Percentiles rank a stretch among this genome's conserved stretches.
phyloP scores from a whole-genome alignment of 140 eudicot species.

The Anethum foeniculum region DNA sequence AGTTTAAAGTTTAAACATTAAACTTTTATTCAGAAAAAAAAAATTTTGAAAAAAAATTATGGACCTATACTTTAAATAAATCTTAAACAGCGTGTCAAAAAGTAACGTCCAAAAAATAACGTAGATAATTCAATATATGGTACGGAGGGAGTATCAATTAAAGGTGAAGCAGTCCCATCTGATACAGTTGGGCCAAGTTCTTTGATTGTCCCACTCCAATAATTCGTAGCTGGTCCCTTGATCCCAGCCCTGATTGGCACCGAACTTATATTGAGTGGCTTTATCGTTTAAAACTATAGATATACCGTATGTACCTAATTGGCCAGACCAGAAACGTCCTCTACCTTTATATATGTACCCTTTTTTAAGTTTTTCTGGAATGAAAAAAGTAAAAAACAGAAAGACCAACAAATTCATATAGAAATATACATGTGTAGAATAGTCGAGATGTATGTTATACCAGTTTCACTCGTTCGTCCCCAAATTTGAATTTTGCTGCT shows the following conservation, averaged over 20 bases:
- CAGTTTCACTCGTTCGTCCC: not conserved
- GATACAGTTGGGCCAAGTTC: not conserved
- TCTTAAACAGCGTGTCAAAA: no score
- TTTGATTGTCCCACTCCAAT: not conserved
- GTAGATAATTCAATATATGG: no score
- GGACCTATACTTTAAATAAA: no score
- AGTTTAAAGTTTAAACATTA: no score
- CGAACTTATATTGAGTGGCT: not conserved
- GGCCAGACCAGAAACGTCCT: not conserved
- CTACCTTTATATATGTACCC: no score
- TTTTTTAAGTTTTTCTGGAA: no score
- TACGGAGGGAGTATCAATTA: no score
- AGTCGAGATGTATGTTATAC: no score
- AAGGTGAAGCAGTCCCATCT: not conserved
- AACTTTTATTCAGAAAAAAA: no score
- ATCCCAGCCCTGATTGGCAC: not conserved
- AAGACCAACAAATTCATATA: not conserved
- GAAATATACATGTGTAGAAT: not conserved
- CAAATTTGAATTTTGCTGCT: not conserved
- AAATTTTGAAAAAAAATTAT: no score
- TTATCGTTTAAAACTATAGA: not conserved
- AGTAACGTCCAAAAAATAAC: no score
- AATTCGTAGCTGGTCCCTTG: not conserved
- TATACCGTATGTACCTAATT: not conserved
- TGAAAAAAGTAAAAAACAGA: no score